A percentile compares a stretch with the other conserved stretches of the same genome.
Conservation (phyloP, 768 basidiomycete genomes). For the Lactarius tabidus region DNA sequence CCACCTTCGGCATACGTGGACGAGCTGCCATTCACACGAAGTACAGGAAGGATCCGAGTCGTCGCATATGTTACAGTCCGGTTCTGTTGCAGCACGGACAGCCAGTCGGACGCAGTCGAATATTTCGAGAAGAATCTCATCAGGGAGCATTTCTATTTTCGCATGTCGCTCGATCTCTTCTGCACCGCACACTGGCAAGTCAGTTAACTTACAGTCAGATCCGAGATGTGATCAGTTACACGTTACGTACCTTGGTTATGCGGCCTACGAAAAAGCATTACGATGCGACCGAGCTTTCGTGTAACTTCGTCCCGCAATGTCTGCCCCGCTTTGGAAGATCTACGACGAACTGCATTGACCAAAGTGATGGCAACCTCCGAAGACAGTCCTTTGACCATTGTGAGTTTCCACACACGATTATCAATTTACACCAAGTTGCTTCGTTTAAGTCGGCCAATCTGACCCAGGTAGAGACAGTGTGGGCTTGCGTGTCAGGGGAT, state of each 20-base stretch:
- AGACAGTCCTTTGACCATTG: not conserved
- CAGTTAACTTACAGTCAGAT: not conserved
- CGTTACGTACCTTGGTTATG: not conserved
- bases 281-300: not conserved
- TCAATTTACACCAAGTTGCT: not conserved
- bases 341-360: not conserved
- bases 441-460: not conserved
- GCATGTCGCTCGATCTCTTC: not conserved
- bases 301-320: not conserved
- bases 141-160: not conserved
- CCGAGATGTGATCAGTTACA: not conserved
- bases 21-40: not conserved
- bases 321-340: not conserved
- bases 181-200: not conserved
- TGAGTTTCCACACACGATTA: not conserved
- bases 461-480: not conserved
- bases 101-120: not conserved
- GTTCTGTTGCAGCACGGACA: not conserved
- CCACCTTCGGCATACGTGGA: conserved; percentile 3
- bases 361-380: not conserved
- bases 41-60: not conserved
- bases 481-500: no score
- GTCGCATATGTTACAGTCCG: not conserved
- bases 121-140: not conserved
- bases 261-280: not conserved